phyloP scores from a whole-genome alignment of 139 green algal genomes.

The Zygnema cylindricum region DNA sequence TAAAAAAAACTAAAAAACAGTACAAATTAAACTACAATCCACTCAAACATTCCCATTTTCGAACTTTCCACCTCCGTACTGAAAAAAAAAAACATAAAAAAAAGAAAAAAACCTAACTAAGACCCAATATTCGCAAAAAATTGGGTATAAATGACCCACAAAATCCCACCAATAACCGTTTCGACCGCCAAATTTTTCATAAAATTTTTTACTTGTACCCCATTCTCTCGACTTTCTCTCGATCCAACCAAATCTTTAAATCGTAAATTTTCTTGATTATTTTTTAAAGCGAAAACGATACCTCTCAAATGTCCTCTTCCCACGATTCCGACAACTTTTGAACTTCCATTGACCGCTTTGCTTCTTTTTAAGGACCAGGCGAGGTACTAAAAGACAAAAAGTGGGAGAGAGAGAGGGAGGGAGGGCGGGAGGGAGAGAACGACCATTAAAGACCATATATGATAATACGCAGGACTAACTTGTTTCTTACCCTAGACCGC shows the following conservation, averaged over 20 bases:
- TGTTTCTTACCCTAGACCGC: too few relatives aligned
- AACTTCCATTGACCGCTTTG: constrained; percentile 61
- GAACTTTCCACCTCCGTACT: too few relatives aligned
- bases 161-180: constrained; percentile 12
- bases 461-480: too few relatives aligned
- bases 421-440: too few relatives aligned
- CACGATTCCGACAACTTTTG: constrained; percentile 55
- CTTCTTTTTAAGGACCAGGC: constrained; percentile 65
- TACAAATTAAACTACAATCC: too few relatives aligned
- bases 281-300: constrained; percentile 49
- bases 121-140: neutral
- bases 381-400: constrained; percentile 53
- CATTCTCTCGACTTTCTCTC: neutral
- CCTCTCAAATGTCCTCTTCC: constrained; percentile 56
- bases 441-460: too few relatives aligned
- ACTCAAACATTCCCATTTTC: too few relatives aligned
- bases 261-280: constrained; percentile 50
- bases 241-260: constrained; percentile 56
- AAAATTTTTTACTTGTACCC: neutral
- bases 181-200: constrained; percentile 21
- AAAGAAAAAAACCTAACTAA: too few relatives aligned
- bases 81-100: too few relatives aligned
- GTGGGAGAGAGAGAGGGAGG: too few relatives aligned
- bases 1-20: too few relatives aligned
- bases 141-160: constrained; percentile 36